Conservation (phyloP, 176 grass and related monocot species). For the Hsuehochloa calcarea region DNA sequence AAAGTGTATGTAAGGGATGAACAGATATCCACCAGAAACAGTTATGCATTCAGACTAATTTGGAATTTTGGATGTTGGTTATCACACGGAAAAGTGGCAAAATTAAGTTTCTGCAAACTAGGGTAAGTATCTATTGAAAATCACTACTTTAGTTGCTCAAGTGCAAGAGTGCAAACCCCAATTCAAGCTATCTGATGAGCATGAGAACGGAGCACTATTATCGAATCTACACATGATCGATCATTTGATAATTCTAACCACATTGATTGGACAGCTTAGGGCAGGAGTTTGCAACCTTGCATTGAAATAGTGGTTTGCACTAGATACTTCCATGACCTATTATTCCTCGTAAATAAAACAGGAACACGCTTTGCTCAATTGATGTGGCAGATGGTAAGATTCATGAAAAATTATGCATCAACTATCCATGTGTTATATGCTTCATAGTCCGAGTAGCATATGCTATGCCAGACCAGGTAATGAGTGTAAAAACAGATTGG, state of each 20-base stretch:
- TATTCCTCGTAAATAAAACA: constrained; percentile 1
- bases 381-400: neutral
- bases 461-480: constrained; percentile 1
- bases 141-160: neutral
- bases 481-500: neutral
- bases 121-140: constrained; percentile 1
- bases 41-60: neutral
- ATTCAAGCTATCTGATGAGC: neutral
- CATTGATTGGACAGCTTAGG: neutral
- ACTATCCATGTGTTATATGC: neutral
- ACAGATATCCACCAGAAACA: constrained; percentile 22
- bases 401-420: neutral
- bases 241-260: constrained; percentile 12
- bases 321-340: neutral
- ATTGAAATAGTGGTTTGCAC: neutral
- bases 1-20: constrained; percentile 12
- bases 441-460: neutral
- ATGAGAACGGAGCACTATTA: neutral
- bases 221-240: neutral
- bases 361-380: neutral
- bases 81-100: neutral
- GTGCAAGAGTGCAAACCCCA: neutral
- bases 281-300: constrained; percentile 4
- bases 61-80: neutral
- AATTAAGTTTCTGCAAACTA: neutral